phyloP scores from a whole-genome alignment of 371 early-diverging fungal genomes.

The Mucor mucedo region DNA sequence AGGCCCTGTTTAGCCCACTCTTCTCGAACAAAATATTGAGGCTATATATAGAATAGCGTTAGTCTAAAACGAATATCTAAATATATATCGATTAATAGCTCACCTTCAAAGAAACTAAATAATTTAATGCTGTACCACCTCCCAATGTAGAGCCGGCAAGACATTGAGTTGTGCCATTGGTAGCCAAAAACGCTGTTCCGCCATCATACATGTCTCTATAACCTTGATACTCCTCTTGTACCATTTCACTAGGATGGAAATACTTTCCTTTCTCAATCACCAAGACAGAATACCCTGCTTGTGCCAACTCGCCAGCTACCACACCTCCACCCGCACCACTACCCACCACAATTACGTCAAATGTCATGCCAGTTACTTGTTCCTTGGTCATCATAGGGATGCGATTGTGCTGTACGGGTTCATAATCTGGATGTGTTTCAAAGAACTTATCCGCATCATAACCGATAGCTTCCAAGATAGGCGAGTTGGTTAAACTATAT shows the following conservation, averaged over 20 bases:
- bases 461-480: conserved; percentile 10
- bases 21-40: conserved; percentile 67
- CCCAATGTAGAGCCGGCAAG: conserved; percentile 58
- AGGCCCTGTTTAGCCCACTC: conserved; percentile 76
- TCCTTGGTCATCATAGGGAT: conserved; percentile 41
- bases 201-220: conserved; percentile 53
- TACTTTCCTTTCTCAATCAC: conserved; percentile 74
- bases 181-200: conserved; percentile 33
- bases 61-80: neutral
- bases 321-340: conserved; percentile 77
- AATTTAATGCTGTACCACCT: conserved; percentile 70
- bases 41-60: conserved; percentile 23
- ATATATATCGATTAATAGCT: neutral
- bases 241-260: conserved; percentile 56
- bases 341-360: conserved; percentile 73
- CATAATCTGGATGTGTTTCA: conserved; percentile 40
- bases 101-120: conserved; percentile 66
- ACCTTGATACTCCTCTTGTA: conserved; percentile 45
- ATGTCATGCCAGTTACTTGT: conserved; percentile 32
- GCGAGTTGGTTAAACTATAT: conserved; percentile 12
- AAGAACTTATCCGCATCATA: conserved; percentile 48
- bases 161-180: conserved; percentile 40
- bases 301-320: conserved; percentile 65
- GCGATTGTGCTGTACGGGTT: conserved; percentile 34
- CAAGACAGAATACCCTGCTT: conserved; percentile 66